Conservation (phyloP, 2,329 filamentous ascomycete species). For the Fusarium sp. region DNA sequence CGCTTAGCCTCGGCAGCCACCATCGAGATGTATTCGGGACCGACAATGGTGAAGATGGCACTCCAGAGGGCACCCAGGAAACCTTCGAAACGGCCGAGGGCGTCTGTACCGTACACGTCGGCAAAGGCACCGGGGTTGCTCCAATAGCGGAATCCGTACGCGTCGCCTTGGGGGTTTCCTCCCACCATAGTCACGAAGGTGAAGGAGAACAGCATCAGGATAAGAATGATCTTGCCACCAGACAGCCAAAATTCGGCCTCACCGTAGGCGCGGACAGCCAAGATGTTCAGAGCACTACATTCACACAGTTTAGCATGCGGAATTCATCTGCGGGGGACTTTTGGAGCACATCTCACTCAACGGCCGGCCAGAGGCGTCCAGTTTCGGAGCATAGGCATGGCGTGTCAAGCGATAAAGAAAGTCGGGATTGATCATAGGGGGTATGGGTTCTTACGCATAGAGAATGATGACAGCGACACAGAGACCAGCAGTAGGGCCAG, state of each 20-base stretch:
- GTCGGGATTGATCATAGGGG: background rate
- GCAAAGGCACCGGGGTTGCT: constrained; percentile 53
- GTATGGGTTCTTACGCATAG: constrained; percentile 59
- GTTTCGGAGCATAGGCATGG: constrained; percentile 2
- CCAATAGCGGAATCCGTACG: constrained; percentile 76
- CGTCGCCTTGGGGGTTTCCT: constrained; percentile 73
- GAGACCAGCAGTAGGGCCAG: constrained; percentile 71
- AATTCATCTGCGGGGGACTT: constrained; percentile 7
- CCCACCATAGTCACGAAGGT: constrained; percentile 84
- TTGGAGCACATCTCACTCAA: constrained; percentile 11
- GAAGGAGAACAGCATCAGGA: constrained; percentile 72
- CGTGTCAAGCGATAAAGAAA: constrained; percentile 15
- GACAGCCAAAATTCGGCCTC: constrained; percentile 76
- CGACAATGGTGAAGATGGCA: constrained; percentile 68
- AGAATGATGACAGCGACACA: constrained; percentile 63
- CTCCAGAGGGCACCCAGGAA: constrained; percentile 73
- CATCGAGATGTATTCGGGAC: constrained; percentile 72
- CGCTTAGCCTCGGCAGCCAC: constrained; percentile 74
- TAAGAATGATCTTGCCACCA: constrained; percentile 69
- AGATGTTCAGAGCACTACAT: constrained; percentile 64
- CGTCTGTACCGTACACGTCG: constrained; percentile 62
- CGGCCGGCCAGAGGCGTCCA: background rate
- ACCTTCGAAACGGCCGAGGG: constrained; percentile 72
- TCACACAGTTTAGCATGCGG: constrained; percentile 44
- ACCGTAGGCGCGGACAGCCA: constrained; percentile 71